Base-by-base conservation (phyloP, 2,329 filamentous ascomycete genomes). In the Lasiodiplodia sp. region DNA sequence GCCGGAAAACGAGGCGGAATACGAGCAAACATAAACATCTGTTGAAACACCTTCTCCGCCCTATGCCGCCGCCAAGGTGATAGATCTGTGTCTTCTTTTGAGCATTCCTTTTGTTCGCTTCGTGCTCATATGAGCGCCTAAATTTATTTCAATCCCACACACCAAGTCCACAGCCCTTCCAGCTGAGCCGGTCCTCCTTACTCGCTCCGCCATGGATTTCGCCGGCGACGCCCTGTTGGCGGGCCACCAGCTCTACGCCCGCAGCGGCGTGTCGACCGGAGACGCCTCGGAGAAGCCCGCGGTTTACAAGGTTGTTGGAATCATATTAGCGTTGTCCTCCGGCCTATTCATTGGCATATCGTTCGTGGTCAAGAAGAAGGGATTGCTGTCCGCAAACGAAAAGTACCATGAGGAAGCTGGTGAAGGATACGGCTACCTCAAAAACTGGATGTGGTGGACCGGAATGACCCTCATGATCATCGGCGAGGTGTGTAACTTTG, bases 401-500 rank as follows among this genome's bases (percentile, higher is more conserved):
- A 98, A 98, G 80, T 98, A 98, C 84, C 92, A 97, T 71, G 94
- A 98, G 81, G 93, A 92, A 72, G 94, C 96, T 0, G 96, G 96
- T 70, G 95, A 98, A 80, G 96, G 96, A 68, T 98, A 98, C 79
- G 94, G 95, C 71, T 99, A 98, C 79, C 88, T 99, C 74, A 97
- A 97, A 83, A 98, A 98, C 76, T 85, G 85, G 23, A 97, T 88
- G 84, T 99, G 96, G 96, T 99, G 96, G 96, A 80, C 84, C 1
- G 96, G 96, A 74, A 98, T 99, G 96, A 94, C 85, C 0, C 86
- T 98, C 69, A 98, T 99, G 96, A 97, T 98, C 74, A 75, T 98
- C 53, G 96, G 96, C 73, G 96, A 99, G 81, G 88, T 97, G 68
- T 97, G 93, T 87, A 99, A 99, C 82, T 97, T 98, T 79, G 93